These are phyloP conservation scores for Penicillium sp. DNA, from an alignment of 2,329 filamentous ascomycete genomes.

Conservation along the genomic window DNA sequence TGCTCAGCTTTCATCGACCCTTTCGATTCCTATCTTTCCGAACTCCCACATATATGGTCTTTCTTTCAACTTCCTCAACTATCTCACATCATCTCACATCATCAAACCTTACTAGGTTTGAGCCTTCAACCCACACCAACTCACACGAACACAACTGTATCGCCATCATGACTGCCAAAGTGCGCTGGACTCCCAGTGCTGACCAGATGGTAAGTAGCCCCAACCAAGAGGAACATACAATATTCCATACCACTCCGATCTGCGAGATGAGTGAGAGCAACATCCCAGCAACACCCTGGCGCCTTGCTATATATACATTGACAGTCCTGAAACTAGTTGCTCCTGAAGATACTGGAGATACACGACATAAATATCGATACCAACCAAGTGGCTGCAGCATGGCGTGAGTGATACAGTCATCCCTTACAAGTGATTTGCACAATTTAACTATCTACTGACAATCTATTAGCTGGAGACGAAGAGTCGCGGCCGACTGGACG, in stretches of 20 bases:
- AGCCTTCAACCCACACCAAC: no score
- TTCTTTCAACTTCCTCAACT: no score
- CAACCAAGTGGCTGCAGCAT: constrained; percentile 39
- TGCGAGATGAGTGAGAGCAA: not conserved
- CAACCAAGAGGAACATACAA: no score
- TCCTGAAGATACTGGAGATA: constrained; percentile 47
- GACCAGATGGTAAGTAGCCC: not conserved
- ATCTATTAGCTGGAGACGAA: not conserved
- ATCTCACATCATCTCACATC: no score
- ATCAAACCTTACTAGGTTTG: no score
- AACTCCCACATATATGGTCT: no score
- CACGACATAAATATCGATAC: constrained; percentile 41
- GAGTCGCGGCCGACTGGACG: constrained; percentile 40
- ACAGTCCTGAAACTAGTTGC: constrained; percentile 32
- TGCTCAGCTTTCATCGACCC: no score
- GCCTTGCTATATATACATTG: not conserved
- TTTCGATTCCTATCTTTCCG: no score
- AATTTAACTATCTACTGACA: not conserved
- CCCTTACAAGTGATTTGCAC: not conserved
- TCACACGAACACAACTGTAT: no score
- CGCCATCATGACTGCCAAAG: no score
- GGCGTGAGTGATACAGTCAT: constrained; percentile 42
- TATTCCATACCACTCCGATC: no score
- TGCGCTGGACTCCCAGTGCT: no score
- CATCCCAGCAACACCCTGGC: not conserved